Evolutionary conservation across 2,329 filamentous ascomycete genomes (phyloP).

Genomic region (Penicillium sp.): DNA sequence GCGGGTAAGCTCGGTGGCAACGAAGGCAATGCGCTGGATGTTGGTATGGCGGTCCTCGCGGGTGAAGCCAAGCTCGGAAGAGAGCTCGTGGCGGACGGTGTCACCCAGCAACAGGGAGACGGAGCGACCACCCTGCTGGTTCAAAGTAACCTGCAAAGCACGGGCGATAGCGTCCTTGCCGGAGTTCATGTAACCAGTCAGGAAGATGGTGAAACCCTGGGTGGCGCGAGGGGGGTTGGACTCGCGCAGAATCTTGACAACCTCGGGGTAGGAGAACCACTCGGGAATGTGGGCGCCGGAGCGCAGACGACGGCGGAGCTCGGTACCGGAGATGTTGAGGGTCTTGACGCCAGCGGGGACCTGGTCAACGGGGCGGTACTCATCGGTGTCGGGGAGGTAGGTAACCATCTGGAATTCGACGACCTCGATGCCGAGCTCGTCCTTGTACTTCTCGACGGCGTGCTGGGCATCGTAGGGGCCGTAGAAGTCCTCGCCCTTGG

Average conservation of each 20-base stretch:
- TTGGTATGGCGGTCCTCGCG: slow-evolving; percentile 90
- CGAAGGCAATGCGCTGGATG: slow-evolving; percentile 94
- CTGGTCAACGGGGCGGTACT: slow-evolving; percentile 92
- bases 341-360: slow-evolving; percentile 81
- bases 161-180: slow-evolving; percentile 97
- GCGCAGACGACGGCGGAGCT: slow-evolving; percentile 87
- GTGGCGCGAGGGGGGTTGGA: slow-evolving; percentile 87
- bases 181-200: slow-evolving; percentile 94
- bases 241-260: slow-evolving; percentile 92
- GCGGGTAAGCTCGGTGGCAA: slow-evolving; percentile 89
- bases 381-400: slow-evolving; percentile 93
- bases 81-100: slow-evolving; percentile 90
- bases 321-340: slow-evolving; percentile 81
- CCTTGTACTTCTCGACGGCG: slow-evolving; percentile 92
- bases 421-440: slow-evolving; percentile 97
- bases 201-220: slow-evolving; percentile 98
- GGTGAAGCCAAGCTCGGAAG: slow-evolving; percentile 92
- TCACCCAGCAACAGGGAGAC: slow-evolving; percentile 94
- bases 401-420: slow-evolving; percentile 99
- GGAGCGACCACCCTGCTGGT: slow-evolving; percentile 94
- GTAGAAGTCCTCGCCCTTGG: slow-evolving; percentile 94
- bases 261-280: slow-evolving; percentile 99
- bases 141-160: slow-evolving; percentile 92
- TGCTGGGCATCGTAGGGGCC: slow-evolving; percentile 97
- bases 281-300: slow-evolving; percentile 94